phyloP scores from a whole-genome alignment of 2,329 filamentous ascomycete genomes.

The Talaromyces funiculosus region DNA sequence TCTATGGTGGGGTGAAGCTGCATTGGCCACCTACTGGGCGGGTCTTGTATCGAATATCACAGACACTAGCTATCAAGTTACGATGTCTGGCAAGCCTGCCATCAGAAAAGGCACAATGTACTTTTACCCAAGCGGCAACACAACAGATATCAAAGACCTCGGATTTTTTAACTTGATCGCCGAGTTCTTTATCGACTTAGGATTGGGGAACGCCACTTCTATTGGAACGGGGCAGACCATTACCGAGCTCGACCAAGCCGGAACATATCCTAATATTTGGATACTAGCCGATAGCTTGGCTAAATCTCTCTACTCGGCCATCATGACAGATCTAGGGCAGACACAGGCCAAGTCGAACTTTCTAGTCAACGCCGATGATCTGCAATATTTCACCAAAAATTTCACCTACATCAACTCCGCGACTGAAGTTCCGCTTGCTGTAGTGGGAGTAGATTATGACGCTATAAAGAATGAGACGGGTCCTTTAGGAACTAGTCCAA shows the following conservation, averaged over 20 bases:
- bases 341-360: background rate
- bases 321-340: background rate
- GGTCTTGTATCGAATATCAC: background rate
- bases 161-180: background rate
- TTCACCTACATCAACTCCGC: background rate
- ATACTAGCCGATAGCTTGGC: background rate
- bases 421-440: background rate
- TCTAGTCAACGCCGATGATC: background rate
- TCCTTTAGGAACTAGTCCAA: background rate
- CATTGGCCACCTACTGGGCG: background rate
- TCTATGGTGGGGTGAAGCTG: background rate
- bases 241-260: background rate
- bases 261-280: background rate
- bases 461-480: background rate
- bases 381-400: background rate
- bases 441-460: background rate
- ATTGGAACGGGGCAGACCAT: background rate
- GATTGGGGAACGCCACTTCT: background rate
- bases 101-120: background rate
- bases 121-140: background rate
- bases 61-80: background rate
- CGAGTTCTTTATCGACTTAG: background rate
- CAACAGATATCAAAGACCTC: background rate
- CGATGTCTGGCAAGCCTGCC: background rate
- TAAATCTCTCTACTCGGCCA: background rate